A percentile compares a stretch with the other conserved stretches of the same genome.
These are phyloP conservation scores for Somion occarium DNA, from an alignment of 1,284 basidiomycete genomes.

Conservation along the genomic window DNA sequence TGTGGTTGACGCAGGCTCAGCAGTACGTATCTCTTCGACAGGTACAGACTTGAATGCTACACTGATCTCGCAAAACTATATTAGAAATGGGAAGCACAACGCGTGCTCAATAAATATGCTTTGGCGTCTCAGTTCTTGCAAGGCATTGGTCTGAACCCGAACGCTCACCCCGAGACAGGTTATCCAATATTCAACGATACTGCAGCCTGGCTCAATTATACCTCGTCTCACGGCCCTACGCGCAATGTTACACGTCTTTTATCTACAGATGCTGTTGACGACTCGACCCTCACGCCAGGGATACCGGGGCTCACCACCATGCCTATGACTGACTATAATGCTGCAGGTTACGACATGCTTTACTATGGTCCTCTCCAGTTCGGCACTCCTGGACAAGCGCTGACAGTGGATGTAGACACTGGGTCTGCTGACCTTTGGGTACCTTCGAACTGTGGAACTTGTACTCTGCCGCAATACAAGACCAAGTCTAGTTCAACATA, in stretches of 20 bases:
- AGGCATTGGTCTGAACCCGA: slow-evolving; percentile 31
- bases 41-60: not conserved
- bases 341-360: slow-evolving; percentile 37
- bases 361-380: slow-evolving; percentile 47
- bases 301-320: slow-evolving; percentile 17
- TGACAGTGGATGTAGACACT: slow-evolving; percentile 53
- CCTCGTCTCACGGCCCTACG: slow-evolving; percentile 3
- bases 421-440: slow-evolving; percentile 60
- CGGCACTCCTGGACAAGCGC: slow-evolving; percentile 41
- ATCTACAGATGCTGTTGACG: slow-evolving; percentile 5
- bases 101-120: slow-evolving; percentile 34
- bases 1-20: not conserved
- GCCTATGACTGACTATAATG: slow-evolving; percentile 36
- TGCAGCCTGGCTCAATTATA: slow-evolving; percentile 10
- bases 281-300: slow-evolving; percentile 8
- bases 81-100: slow-evolving; percentile 28
- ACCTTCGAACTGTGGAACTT: slow-evolving; percentile 36
- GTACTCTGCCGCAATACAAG: slow-evolving; percentile 34
- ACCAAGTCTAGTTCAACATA: slow-evolving; percentile 37
- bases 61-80: not conserved
- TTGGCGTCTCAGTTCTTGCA: slow-evolving; percentile 30
- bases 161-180: slow-evolving; percentile 22
- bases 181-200: slow-evolving; percentile 24
- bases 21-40: not conserved
- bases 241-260: slow-evolving; percentile 3